These are phyloP conservation scores for Ambrosia trifida DNA, from an alignment of 129 eudicot species.

Conservation along the genomic window DNA sequence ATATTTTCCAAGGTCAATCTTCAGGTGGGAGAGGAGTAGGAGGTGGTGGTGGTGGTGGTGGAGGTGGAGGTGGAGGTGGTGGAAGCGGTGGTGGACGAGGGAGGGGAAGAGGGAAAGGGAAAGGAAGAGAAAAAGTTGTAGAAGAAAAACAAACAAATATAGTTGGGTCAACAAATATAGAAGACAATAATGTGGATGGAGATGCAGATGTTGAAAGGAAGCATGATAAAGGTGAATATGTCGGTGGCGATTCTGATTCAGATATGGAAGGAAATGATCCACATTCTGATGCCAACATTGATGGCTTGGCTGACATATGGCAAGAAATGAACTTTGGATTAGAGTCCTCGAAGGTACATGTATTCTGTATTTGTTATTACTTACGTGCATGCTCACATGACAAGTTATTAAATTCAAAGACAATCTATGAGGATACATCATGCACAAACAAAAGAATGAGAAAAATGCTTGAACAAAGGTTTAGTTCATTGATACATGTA, in stretches of 20 bases:
- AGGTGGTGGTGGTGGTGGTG: conserved; percentile 18
- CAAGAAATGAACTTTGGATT: conserved; percentile 71
- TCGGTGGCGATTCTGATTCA: conserved; percentile 47
- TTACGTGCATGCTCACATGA: conserved; percentile 22
- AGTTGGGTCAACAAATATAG: conserved; percentile 35
- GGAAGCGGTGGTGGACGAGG: conserved; percentile 14
- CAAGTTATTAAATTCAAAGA: not conserved
- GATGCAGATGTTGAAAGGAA: conserved; percentile 42
- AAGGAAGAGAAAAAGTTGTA: conserved; percentile 21
- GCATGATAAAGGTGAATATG: conserved; percentile 38
- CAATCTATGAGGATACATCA: conserved; percentile 4
- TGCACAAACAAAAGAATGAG: not conserved
- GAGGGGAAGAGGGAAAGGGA: conserved; percentile 20
- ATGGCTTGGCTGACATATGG: conserved; percentile 83
- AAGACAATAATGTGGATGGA: conserved; percentile 38
- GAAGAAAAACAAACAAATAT: conserved; percentile 24
- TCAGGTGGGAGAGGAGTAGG: conserved; percentile 11
- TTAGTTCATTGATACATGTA: not conserved
- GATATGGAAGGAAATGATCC: conserved; percentile 39
- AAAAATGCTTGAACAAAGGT: conserved; percentile 12
- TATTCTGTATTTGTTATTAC: conserved; percentile 7
- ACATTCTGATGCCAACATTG: conserved; percentile 43
- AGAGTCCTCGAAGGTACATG: conserved; percentile 72
- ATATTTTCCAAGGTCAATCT: conserved; percentile 37
- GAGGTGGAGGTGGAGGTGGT: not conserved